These are phyloP conservation scores for Pseudoneurospora amorphoporcata DNA, from an alignment of 495 filamentous ascomycete genomes.

Conservation along the genomic window DNA sequence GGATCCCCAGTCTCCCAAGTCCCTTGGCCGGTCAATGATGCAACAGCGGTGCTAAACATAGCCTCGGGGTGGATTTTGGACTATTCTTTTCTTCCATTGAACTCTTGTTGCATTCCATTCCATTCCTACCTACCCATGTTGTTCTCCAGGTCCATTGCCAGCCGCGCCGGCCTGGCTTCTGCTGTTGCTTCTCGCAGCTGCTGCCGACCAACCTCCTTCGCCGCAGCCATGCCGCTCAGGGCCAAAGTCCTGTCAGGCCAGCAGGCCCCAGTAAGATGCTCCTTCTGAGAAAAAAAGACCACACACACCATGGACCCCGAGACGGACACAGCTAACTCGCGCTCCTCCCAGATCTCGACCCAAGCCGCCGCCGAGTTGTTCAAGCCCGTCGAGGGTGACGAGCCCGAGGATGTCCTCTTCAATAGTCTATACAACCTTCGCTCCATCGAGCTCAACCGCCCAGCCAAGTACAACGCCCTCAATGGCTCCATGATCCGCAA, in stretches of 20 bases:
- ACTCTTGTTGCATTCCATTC: background rate
- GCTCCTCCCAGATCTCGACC: constrained; percentile 46
- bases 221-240: constrained; percentile 68
- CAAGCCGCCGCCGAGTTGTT: constrained; percentile 16
- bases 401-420: constrained; percentile 88
- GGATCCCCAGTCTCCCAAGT: background rate
- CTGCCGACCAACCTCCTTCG: constrained; percentile 8
- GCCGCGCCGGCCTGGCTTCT: constrained; percentile 31
- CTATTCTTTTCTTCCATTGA: background rate
- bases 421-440: constrained; percentile 76
- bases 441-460: constrained; percentile 88
- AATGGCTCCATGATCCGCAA: constrained; percentile 91
- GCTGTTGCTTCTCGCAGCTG: constrained; percentile 27
- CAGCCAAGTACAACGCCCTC: constrained; percentile 79
- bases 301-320: background rate
- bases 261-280: constrained; percentile 37
- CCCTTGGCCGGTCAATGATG: constrained; percentile 1
- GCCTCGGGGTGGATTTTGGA: background rate
- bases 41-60: background rate
- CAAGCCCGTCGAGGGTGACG: constrained; percentile 49
- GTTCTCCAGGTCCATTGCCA: constrained; percentile 30
- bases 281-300: background rate
- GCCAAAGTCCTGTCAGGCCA: constrained; percentile 65
- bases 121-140: constrained; percentile 13
- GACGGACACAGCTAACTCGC: background rate